Percentiles rank a stretch among this genome's conserved stretches.
These are phyloP conservation scores for Trametes maxima DNA, from an alignment of 768 basidiomycete species.

Conservation along the genomic window DNA sequence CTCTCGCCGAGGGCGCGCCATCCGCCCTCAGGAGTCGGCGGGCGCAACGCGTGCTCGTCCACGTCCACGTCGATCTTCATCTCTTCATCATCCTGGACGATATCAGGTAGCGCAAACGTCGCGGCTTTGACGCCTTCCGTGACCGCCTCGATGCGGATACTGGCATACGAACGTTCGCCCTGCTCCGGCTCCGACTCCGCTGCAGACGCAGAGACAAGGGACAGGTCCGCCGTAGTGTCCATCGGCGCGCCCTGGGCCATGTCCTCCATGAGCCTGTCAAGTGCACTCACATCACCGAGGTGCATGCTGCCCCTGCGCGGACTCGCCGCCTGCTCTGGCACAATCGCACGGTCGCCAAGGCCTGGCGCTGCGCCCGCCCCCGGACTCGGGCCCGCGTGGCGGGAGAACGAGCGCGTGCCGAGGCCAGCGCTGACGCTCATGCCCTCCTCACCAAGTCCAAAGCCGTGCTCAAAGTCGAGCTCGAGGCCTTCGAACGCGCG, in stretches of 20 bases:
- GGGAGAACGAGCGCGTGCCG: slow-evolving; percentile 6
- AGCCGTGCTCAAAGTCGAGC: slow-evolving; percentile 27
- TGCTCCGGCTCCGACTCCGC: slow-evolving; percentile 5
- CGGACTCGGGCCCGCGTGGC: not conserved
- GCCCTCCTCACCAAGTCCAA: slow-evolving; percentile 20
- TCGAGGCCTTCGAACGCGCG: slow-evolving; percentile 28
- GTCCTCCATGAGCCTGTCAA: slow-evolving; percentile 43
- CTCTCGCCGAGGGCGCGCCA: slow-evolving; percentile 4
- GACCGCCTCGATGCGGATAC: slow-evolving; percentile 33
- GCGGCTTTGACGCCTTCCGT: slow-evolving; percentile 38
- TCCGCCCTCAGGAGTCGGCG: slow-evolving; percentile 16
- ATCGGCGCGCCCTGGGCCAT: slow-evolving; percentile 32
- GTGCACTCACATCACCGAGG: slow-evolving; percentile 42
- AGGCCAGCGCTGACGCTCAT: slow-evolving; percentile 19
- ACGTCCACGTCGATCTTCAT: slow-evolving; percentile 28
- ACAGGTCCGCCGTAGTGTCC: slow-evolving; percentile 20
- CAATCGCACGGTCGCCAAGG: not conserved
- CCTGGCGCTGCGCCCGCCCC: not conserved
- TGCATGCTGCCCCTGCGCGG: slow-evolving; percentile 17
- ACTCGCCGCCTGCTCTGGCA: not conserved
- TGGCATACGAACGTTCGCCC: slow-evolving; percentile 11
- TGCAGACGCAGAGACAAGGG: not conserved
- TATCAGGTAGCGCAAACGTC: slow-evolving; percentile 35
- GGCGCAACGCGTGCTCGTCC: slow-evolving; percentile 3
- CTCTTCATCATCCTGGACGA: slow-evolving; percentile 32